phyloP scores from a whole-genome alignment of 163 green algal genomes.

The Chlorella variabilis region DNA sequence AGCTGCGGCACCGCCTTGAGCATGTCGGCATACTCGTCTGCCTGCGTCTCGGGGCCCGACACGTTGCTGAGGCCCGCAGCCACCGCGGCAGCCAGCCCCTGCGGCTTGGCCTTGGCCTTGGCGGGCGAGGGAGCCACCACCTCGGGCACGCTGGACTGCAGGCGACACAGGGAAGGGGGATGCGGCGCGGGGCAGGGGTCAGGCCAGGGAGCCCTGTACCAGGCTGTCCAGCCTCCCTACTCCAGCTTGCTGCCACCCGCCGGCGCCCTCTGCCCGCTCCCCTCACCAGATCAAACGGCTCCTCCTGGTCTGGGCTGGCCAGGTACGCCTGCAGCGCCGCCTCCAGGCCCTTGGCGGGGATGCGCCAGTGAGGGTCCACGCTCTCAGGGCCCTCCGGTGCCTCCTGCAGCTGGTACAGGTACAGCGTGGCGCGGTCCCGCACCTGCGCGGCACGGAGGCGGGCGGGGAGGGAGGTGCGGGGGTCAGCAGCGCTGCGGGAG shows the following conservation, averaged over 20 bases:
- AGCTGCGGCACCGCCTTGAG: conserved; percentile 62
- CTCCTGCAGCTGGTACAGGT: conserved; percentile 84
- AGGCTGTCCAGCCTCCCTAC: too few relatives aligned
- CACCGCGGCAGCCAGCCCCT: conserved; percentile 48
- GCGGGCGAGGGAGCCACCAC: conserved; percentile 7
- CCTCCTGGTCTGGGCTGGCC: conserved; percentile 57
- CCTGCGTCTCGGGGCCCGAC: conserved; percentile 20
- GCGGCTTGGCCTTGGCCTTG: conserved; percentile 42
- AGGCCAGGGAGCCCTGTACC: too few relatives aligned
- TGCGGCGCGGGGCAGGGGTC: too few relatives aligned
- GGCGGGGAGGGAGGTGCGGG: neutral
- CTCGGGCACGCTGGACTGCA: conserved; percentile 57
- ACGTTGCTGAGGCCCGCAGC: conserved; percentile 24
- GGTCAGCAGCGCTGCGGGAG: neutral
- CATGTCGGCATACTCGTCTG: conserved; percentile 33
- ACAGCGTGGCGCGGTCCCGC: conserved; percentile 92
- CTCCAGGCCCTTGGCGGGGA: conserved; percentile 87
- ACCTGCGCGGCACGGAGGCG: conserved; percentile 68
- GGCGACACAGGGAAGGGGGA: neutral
- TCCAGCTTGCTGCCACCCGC: too few relatives aligned
- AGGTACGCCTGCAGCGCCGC: conserved; percentile 85
- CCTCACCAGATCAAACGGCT: conserved; percentile 84
- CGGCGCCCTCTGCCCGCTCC: neutral
- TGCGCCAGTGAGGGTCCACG: conserved; percentile 54
- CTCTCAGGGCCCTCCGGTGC: conserved; percentile 42